Evolutionary conservation across 768 basidiomycete species (phyloP).

Genomic region (Pleurotus cornucopiae): DNA sequence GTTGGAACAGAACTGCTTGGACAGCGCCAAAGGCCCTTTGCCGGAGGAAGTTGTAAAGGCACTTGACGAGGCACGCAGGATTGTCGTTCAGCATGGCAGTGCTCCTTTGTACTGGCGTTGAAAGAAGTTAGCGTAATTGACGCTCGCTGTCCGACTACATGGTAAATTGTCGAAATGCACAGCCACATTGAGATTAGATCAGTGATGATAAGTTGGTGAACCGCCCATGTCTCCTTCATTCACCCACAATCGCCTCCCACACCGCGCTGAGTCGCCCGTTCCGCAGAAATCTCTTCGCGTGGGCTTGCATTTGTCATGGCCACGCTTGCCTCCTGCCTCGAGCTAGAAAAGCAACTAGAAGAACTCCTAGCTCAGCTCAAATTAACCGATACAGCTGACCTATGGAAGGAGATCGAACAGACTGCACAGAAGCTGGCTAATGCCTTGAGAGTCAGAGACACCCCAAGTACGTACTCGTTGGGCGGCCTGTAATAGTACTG

Average conservation of each 20-base stretch:
- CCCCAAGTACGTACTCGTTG: slow-evolving; percentile 33
- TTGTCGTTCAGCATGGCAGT: slow-evolving; percentile 27
- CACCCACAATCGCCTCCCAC: too few species aligned
- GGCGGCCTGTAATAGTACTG: slow-evolving; percentile 9
- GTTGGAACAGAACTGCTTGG: slow-evolving; percentile 37
- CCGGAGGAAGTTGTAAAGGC: slow-evolving; percentile 47
- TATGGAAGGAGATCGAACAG: slow-evolving; percentile 50
- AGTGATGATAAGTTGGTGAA: neutral
- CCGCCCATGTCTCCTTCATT: neutral
- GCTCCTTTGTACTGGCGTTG: slow-evolving; percentile 8
- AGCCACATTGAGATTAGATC: slow-evolving; percentile 8
- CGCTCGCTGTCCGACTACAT: too few species aligned
- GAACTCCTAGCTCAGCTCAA: slow-evolving; percentile 28
- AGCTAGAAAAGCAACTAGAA: slow-evolving; percentile 28
- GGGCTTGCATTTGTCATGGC: neutral
- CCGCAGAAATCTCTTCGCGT: neutral
- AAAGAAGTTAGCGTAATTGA: neutral
- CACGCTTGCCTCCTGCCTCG: neutral
- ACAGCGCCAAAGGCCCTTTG: slow-evolving; percentile 49
- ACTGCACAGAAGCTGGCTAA: slow-evolving; percentile 59
- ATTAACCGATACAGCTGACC: slow-evolving; percentile 23
- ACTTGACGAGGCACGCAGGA: slow-evolving; percentile 44
- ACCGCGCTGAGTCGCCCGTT: neutral
- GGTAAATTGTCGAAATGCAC: neutral
- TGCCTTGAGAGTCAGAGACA: slow-evolving; percentile 52